These are phyloP conservation scores for Vitis labrusca DNA, from an alignment of 164 flowering plant species.

Conservation along the genomic window DNA sequence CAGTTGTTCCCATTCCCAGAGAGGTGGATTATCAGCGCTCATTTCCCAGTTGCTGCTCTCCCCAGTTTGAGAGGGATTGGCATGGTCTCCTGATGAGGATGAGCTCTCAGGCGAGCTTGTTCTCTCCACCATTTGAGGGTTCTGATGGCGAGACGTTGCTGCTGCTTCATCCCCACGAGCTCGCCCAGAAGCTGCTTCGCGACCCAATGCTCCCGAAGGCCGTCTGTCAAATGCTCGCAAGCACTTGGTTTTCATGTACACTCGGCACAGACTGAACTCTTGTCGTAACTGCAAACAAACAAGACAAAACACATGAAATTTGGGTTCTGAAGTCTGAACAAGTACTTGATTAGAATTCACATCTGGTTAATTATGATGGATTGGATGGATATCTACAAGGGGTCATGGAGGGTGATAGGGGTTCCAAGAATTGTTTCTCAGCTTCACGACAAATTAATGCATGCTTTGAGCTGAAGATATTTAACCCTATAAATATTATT, in stretches of 20 bases:
- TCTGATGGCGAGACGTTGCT: not conserved
- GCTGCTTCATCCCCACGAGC: not conserved
- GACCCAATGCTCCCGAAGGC: slow-evolving; percentile 20
- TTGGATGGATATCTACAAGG: not conserved
- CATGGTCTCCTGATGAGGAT: slow-evolving; percentile 13
- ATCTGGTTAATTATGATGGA: not conserved
- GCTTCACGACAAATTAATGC: not conserved
- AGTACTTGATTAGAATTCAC: not conserved
- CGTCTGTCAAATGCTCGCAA: slow-evolving; percentile 44
- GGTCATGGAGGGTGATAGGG: too few species aligned
- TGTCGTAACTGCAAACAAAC: slow-evolving; percentile 24
- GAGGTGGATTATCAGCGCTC: not conserved
- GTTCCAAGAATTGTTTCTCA: not conserved
- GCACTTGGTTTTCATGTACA: slow-evolving; percentile 40
- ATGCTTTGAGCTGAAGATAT: not conserved
- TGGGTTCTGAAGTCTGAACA: not conserved
- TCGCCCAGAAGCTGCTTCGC: not conserved
- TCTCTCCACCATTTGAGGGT: not conserved
- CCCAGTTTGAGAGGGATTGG: slow-evolving; percentile 2
- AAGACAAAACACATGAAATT: not conserved
- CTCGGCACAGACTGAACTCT: slow-evolving; percentile 46
- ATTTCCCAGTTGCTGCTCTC: slow-evolving; percentile 9
- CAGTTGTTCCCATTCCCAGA: slow-evolving; percentile 22
- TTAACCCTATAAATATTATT: too few species aligned
- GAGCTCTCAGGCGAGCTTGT: slow-evolving; percentile 17